Evolutionary conservation across 257 asterid genomes (phyloP), one percentile per base, ranked within the genome.

Genomic region (Hygrophila difformis): DNA sequence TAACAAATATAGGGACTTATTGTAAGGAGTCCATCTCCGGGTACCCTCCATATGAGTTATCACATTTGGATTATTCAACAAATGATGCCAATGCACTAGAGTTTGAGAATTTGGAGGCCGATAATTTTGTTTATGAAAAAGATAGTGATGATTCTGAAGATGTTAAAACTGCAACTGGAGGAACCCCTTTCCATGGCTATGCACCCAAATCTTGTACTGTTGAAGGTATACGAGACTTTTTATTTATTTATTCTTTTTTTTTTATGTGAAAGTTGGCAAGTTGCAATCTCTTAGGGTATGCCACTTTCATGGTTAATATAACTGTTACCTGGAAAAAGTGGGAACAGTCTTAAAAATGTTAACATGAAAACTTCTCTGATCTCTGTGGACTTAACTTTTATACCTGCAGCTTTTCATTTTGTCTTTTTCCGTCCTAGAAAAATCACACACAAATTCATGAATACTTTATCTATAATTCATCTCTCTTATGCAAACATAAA

Each of bases 51-150:
- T 72, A 68, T 19, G 85, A 76, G 59, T 65, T 75, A 50, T 73
- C 87, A 12, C 79, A 65, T 67, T 57, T 84, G 53, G 79, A 77
- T 34, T 85, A 64, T 43, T 63, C 78, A 46, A 41, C 76, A 26
- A 66, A 66, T 42, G 69, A 64, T 56, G 71, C 73, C 12, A 66
- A 64, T 62, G 53, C 72, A 54, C 38, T 57, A 68, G 75, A 73
- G 29, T 85, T 59, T 62, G 91, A 71, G 75, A 76, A 81, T 55
- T 79, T 82, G 85, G 94, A 82, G 51, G 68, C 79, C 70, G 93
- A 79, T 55, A 68, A 50, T 46, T 74, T 63, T 51, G 71, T 46
- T 51, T 78, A 69, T 44, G 84, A 76, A 63, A 76, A 76, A 53
- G 78, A 35, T 46, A 61, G 47, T 52, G 76, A 82, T 59, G 85